Evolutionary conservation across 1,284 basidiomycete species (phyloP), one percentile per base, ranked within the genome.

Genomic region (Hortiboletus rubellus): DNA sequence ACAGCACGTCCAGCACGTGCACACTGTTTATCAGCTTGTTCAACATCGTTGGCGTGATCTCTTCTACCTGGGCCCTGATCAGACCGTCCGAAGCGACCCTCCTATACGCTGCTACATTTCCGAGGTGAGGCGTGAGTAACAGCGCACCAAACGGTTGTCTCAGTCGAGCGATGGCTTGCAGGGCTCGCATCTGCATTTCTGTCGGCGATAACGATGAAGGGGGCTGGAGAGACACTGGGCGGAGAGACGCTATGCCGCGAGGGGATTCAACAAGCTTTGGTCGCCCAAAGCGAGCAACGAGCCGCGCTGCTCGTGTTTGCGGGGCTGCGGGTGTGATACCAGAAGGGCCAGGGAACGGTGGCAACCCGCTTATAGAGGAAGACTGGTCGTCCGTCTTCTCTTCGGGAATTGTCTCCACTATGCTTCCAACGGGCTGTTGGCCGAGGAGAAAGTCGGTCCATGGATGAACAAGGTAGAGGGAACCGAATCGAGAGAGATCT

Each of bases 41-140:
- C 15, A 38, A 22, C 7, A 37, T 37, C 36, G 36, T 9, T 4
- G 57, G 33, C 3, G 40, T 42, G 15, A 30, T 31, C 12, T 37
- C 34, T 6, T 30, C 5, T 17, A 60, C 12, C 18, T 34, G 60
- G 2, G 47, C 22, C 22, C 1, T 58, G 33, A 63, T 53, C 36
- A 36, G 6, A 17, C 48, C 48, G 22, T 45, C 62, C 15, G 58
- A 7, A 7, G 45, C 37, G 5, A 63, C 53, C 27, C 61, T 30
- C 36, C 38, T 46, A 14, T 46, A 46, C 14, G 45, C 54, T 5
- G 12, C 5, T 7, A 43, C 18, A 8, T 55, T 45, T 5, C 17
- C 38, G 9, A 27, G 34, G 8, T 37, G 44, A 11, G 31, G 36
- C 2, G 46, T 41, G 10, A 60, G 12, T 12, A 57, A 36, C 4